Base-by-base conservation (phyloP, 1,284 basidiomycete genomes). In the Taiwanofungus camphoratus region DNA sequence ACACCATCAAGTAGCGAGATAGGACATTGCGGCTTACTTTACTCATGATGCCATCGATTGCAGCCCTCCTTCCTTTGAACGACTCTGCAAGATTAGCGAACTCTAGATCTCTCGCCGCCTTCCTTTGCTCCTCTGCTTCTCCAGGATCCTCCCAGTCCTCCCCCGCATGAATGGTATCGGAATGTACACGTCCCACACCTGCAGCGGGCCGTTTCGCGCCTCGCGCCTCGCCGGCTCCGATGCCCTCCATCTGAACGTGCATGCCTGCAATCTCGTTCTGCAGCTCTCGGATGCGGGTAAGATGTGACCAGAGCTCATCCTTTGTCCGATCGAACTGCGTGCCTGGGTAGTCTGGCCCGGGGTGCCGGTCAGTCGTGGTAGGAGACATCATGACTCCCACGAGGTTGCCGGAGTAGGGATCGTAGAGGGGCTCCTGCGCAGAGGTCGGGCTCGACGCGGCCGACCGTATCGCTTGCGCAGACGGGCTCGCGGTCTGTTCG, bases 221-320 rank as follows among this genome's bases (percentile, higher is more conserved):
- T 7, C 55, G 50, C 29, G 50, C 20, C 31, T 61, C 57, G 22
- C 39, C 52, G 24, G 52, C 42, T 3, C 77, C 76, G 26, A 82
- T 69, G 29, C 73, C 73, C 58, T 88, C 85, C 82, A 87, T 83
- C 30, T 80, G 74, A 15, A 79, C 63, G 57, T 87, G 85, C 71
- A 84, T 75, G 46, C 64, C 68, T 4, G 85, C 79, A 27, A 87
- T 76, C 49, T 83, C 76, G 42, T 73, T 77, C 58, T 88, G 84
- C 21, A 87, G 61, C 35, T 80, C 77, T 49, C 84, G 59, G 16
- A 87, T 79, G 36, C 69, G 70, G 13, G 76, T 75, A 11, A 87
- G 70, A 47, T 82, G 77, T 0, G 71, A 57, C 85, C 85, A 88
- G 30, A 85, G 62, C 35, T 78, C 76, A 48, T 74, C 72, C 51